phyloP scores from a whole-genome alignment of 1,139 yeast genomes.

The Saccharomyces hybrid region DNA sequence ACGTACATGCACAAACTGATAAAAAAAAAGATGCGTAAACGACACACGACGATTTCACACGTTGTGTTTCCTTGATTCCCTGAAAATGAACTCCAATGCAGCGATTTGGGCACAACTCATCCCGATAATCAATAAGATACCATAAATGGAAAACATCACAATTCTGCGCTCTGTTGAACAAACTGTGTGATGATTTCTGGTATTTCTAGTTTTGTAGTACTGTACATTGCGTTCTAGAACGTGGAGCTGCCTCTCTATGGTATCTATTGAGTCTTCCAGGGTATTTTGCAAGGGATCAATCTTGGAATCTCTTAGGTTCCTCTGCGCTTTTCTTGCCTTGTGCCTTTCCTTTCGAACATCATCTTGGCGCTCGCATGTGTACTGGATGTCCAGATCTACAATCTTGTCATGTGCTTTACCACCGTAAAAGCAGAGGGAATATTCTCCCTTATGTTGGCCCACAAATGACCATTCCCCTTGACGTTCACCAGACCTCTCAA shows the following conservation, averaged over 20 bases:
- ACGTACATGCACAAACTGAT: not conserved
- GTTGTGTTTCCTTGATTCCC: conserved; percentile 72
- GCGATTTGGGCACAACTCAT: conserved; percentile 81
- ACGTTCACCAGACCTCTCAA: conserved; percentile 57
- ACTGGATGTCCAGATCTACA: conserved; percentile 75
- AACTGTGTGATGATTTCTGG: conserved; percentile 88
- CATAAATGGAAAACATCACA: conserved; percentile 75
- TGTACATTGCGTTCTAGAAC: conserved; percentile 59
- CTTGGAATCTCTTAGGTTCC: conserved; percentile 11
- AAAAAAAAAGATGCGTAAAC: not conserved
- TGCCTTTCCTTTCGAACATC: conserved; percentile 67
- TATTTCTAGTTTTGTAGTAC: conserved; percentile 87
- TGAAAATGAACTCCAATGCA: conserved; percentile 80
- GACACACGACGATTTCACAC: conserved; percentile 37
- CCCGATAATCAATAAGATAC: conserved; percentile 71
- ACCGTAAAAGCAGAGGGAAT: conserved; percentile 85
- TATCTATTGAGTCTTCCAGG: conserved; percentile 43
- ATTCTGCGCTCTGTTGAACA: conserved; percentile 82
- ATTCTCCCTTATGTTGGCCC: conserved; percentile 72
- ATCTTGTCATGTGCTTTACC: conserved; percentile 85
- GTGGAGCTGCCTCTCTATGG: conserved; percentile 62
- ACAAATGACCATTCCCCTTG: conserved; percentile 79
- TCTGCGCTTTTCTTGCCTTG: conserved; percentile 28
- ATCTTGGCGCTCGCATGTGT: conserved; percentile 39
- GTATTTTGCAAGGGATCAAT: conserved; percentile 47